Evolutionary conservation across 1,139 yeast genomes (phyloP).

Genomic region (Kodamaea suecica): DNA sequence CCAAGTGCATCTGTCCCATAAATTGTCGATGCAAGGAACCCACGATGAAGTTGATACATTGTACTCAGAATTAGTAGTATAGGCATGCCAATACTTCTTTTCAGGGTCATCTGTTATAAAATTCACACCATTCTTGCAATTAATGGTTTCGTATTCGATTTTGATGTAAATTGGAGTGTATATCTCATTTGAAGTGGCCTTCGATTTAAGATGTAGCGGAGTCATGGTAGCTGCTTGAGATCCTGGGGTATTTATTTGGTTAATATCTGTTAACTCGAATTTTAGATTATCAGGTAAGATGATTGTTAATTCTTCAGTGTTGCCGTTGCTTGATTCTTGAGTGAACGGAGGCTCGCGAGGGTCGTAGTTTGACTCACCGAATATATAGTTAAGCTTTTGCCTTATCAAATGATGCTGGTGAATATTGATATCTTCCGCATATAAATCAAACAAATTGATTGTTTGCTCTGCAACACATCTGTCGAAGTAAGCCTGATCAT

Average conservation of each 20-base stretch:
- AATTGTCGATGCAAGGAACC: slow-evolving; percentile 93
- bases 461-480: slow-evolving; percentile 19
- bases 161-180: slow-evolving; percentile 73
- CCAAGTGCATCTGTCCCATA: slow-evolving; percentile 93
- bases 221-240: slow-evolving; percentile 41
- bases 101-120: slow-evolving; percentile 57
- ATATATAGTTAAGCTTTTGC: slow-evolving; percentile 59
- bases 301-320: slow-evolving; percentile 70
- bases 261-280: slow-evolving; percentile 56
- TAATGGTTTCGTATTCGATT: slow-evolving; percentile 62
- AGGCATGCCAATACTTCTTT: slow-evolving; percentile 69
- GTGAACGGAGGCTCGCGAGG: slow-evolving; percentile 21
- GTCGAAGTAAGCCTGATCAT: slow-evolving; percentile 31
- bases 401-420: slow-evolving; percentile 65
- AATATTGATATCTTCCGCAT: slow-evolving; percentile 42
- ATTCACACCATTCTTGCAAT: slow-evolving; percentile 72
- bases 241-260: slow-evolving; percentile 40
- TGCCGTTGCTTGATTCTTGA: slow-evolving; percentile 27
- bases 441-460: slow-evolving; percentile 40
- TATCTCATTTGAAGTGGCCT: slow-evolving; percentile 34
- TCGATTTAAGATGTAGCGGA: slow-evolving; percentile 37
- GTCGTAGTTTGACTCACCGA: slow-evolving; percentile 48
- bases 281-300: slow-evolving; percentile 70
- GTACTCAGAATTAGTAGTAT: slow-evolving; percentile 74
- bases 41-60: slow-evolving; percentile 87